phyloP scores from a whole-genome alignment of 805 yeast species.

The Saccharomycopsis amapae region DNA sequence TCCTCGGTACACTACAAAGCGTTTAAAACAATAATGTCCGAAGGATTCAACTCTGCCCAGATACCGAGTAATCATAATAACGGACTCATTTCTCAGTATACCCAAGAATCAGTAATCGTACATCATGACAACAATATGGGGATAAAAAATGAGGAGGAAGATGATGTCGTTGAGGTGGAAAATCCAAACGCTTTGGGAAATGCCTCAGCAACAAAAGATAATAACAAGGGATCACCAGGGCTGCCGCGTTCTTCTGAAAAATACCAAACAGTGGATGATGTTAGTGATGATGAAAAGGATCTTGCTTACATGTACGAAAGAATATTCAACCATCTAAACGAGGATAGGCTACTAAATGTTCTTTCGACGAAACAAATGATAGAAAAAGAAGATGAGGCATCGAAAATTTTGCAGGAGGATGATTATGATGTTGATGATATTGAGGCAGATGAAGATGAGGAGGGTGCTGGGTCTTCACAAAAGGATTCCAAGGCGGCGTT shows the following conservation, averaged over 20 bases:
- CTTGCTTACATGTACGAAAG: conserved; percentile 10
- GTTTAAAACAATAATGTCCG: neutral
- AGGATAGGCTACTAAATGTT: conserved; percentile 7
- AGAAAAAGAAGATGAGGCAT: conserved; percentile 17
- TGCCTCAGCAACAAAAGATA: too few relatives aligned
- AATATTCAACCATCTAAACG: conserved; percentile 8
- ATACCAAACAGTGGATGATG: conserved; percentile 6
- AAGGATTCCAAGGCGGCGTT: neutral
- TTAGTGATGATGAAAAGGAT: conserved; percentile 19
- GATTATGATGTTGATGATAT: neutral
- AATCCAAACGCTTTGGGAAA: too few relatives aligned
- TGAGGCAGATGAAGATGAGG: conserved; percentile 1
- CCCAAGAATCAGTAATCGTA: too few relatives aligned
- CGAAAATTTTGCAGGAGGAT: conserved; percentile 4
- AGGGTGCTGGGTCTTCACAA: neutral
- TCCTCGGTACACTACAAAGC: too few relatives aligned
- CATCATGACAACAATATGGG: too few relatives aligned
- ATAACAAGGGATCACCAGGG: too few relatives aligned
- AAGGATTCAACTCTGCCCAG: neutral
- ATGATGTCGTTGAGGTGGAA: too few relatives aligned
- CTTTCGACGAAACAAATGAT: conserved; percentile 10
- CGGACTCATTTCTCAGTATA: too few relatives aligned
- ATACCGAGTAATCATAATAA: too few relatives aligned
- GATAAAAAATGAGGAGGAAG: too few relatives aligned
- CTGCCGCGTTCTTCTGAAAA: neutral